A percentile compares a stretch with the other conserved stretches of the same genome.
Conservation (phyloP, 2,329 filamentous ascomycete species). For the Fusarium multiceps region DNA sequence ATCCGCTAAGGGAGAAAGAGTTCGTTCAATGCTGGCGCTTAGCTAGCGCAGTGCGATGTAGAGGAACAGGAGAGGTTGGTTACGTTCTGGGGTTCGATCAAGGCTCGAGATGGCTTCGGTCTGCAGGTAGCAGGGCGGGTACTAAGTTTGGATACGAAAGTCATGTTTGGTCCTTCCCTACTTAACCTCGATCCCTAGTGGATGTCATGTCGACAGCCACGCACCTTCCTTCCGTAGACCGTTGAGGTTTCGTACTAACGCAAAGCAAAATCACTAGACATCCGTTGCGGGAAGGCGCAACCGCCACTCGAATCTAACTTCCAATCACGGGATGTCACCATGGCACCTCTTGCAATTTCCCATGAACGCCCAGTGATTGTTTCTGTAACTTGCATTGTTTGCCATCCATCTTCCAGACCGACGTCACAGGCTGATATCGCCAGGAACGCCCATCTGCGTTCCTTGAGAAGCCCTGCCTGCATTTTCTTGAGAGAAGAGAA, state of each 20-base stretch:
- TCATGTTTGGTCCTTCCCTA: background rate
- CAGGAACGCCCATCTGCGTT: slow-evolving; percentile 21
- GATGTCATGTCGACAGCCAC: background rate
- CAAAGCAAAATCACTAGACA: slow-evolving; percentile 10
- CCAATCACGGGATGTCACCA: slow-evolving; percentile 22
- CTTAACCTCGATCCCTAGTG: background rate
- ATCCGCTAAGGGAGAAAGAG: slow-evolving; percentile 6
- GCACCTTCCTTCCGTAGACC: slow-evolving; percentile 4
- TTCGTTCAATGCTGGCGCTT: slow-evolving; percentile 2
- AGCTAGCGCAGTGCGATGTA: too few relatives aligned
- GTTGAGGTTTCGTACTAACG: slow-evolving; percentile 9
- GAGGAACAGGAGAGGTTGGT: background rate
- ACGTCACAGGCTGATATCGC: slow-evolving; percentile 22
- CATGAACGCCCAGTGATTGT: slow-evolving; percentile 18
- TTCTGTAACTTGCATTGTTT: slow-evolving; percentile 21
- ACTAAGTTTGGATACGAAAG: slow-evolving; percentile 13
- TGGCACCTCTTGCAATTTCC: slow-evolving; percentile 10
- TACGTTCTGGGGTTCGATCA: slow-evolving; percentile 4
- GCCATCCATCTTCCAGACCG: slow-evolving; percentile 12
- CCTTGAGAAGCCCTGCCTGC: slow-evolving; percentile 6
- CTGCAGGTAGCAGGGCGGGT: background rate
- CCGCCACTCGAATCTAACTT: slow-evolving; percentile 19
- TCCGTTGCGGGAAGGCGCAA: slow-evolving; percentile 11
- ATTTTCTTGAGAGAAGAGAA: slow-evolving; percentile 29
- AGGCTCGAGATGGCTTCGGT: slow-evolving; percentile 5